Evolutionary conservation across 129 eudicot species (phyloP), one percentile per base, ranked within the genome.

Genomic region (Flaveria brownii): DNA sequence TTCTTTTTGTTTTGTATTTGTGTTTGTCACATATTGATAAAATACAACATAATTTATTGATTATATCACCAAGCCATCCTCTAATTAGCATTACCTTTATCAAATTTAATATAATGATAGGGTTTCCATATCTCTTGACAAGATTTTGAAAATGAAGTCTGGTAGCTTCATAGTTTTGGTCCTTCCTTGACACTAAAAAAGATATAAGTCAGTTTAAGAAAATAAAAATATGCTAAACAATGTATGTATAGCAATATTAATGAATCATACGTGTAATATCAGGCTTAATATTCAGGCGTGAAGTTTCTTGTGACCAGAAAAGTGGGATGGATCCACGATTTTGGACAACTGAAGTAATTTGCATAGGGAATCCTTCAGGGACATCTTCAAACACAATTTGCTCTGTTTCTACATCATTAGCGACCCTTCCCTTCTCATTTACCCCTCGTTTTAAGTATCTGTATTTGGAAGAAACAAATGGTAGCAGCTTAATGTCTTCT

Each of bases 371-470:
- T 82, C 88, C 90, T 81, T 84, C 89, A 64, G 87, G 83, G 33
- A 80, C 90, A 81, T 87, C 97, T 87, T 95, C 99, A 78, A 84
- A 81, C 77, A 95, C 94, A 66, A 91, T 95, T 70, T 95, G 99
- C 74, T 95, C 99, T 11, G 99, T 91, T 82, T 95, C 99, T 28
- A 95, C 99, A 86, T 95, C 99, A 86, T 95, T 95, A 18, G 99
- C 99, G 33, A 92, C 99, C 68, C 94, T 94, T 23, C 99, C 99
- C 67, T 89, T 91, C 78, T 89, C 92, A 82, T 91, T 95, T 49
- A 95, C 96, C 42, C 99, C 99, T 30, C 99, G 86, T 84, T 95
- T 95, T 54, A 91, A 70, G 71, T 91, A 95, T 80, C 99, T 95
- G 74, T 68, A 81, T 36, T 36, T 50, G 36, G 46, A 36, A 33